Base-by-base conservation (phyloP, 169 alveolate species). In the Eimeria acervulina region DNA sequence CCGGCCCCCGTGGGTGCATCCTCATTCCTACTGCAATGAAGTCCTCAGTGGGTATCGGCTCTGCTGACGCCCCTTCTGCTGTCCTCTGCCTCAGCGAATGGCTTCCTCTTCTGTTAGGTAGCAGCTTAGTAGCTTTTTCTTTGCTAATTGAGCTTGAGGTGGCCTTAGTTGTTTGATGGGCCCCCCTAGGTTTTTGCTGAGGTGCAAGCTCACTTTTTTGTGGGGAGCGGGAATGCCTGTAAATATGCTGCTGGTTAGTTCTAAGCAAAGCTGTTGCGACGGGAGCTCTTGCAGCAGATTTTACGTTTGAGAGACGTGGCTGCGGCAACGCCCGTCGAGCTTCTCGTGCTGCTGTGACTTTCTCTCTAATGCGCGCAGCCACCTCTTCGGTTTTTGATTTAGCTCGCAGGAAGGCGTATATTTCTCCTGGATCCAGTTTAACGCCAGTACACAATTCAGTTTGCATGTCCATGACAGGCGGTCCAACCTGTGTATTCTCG, bases 361-460 rank as follows among this genome's bases (percentile, higher is more conserved):
- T 61, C 21, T 52, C 31, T 52, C 76, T 51, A 8, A 84, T 84
- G 52, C 92, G 63, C n/a, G 92, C 92, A 36, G 92, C 92, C 8
- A 52, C 74, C 23, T 84, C 92, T 15, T 84, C 92, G 13, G 92
- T 84, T 52, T 51, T 84, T 28, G 33, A 23, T 44, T 84, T 84
- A 26, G 92, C 92, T 15, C 74, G 52, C 8, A 84, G 31, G 31
- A 84, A 84, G 15, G 92, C 92, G 76, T 59, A 76, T 19, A 84
- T 55, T 10, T 84, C 92, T 36, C 8, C 74, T 31, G 70, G 76
- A 2, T 84, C 74, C 21, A 84, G 78, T 31, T 33, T 59, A 1
- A 84, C 8, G 55, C 31, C 70, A 7, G 76, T 33, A 6, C 26
- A 36, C 52, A 21, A 33, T 2, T 61, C 92, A 10, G 74, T 17